phyloP scores from a whole-genome alignment of 2,329 filamentous ascomycete genomes.

The Penicillium sp. region DNA sequence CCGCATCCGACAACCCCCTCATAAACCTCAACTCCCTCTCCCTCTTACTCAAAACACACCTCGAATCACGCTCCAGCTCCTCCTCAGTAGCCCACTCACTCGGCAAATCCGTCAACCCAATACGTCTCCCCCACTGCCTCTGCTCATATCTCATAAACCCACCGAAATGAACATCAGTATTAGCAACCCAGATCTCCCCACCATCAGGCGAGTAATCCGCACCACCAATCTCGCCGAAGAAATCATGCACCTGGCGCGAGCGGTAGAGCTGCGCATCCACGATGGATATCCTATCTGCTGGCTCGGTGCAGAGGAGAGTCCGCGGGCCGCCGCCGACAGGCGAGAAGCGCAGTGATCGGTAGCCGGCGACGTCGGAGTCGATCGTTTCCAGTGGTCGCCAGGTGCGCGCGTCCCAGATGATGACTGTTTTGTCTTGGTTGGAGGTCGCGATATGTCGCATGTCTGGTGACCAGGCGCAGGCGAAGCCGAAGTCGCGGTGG shows the following conservation, averaged over 20 bases:
- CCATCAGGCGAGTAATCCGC: conserved; percentile 44
- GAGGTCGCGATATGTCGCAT: conserved; percentile 47
- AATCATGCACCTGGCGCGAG: conserved; percentile 44
- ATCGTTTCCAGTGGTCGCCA: conserved; percentile 41
- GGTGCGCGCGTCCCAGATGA: conserved; percentile 46
- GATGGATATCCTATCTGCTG: conserved; percentile 45
- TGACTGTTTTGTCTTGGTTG: conserved; percentile 46
- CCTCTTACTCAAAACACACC: conserved; percentile 34
- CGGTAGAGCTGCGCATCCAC: conserved; percentile 44
- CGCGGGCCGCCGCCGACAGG: conserved; percentile 44
- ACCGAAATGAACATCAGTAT: conserved; percentile 43
- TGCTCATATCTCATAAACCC: conserved; percentile 46
- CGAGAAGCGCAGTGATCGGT: conserved; percentile 44
- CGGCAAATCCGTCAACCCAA: conserved; percentile 34
- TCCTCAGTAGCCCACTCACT: conserved; percentile 39
- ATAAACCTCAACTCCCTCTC: conserved; percentile 37
- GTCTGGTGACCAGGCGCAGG: conserved; percentile 47
- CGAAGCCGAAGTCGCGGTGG: conserved; percentile 46
- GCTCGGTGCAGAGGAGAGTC: conserved; percentile 43
- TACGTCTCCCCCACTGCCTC: conserved; percentile 36
- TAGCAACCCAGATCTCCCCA: conserved; percentile 42
- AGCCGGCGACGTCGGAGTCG: conserved; percentile 45
- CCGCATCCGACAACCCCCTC: conserved; percentile 33
- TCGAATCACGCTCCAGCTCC: conserved; percentile 34
- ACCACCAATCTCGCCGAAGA: conserved; percentile 47